phyloP scores from a whole-genome alignment of 495 filamentous ascomycete species.

The Tuber brumale region DNA sequence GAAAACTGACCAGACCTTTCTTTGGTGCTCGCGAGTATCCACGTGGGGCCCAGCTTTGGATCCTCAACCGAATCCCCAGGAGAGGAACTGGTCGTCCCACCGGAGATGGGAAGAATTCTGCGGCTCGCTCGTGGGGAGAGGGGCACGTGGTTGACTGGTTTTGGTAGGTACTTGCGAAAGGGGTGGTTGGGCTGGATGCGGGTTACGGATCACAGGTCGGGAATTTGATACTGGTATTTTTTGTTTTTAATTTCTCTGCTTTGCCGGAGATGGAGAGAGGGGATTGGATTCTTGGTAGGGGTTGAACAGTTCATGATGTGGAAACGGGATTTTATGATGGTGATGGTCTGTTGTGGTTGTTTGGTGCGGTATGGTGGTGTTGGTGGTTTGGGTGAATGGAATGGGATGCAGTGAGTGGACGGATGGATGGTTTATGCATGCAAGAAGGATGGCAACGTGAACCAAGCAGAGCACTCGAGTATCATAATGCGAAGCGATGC shows the following conservation, averaged over 20 bases:
- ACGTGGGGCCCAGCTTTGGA: neutral
- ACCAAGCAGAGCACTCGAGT: constrained; percentile 1
- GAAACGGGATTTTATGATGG: neutral
- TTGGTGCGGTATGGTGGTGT: neutral
- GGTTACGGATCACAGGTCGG: neutral
- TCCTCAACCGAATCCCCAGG: neutral
- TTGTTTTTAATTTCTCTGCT: neutral
- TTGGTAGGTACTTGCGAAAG: neutral
- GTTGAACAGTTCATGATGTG: constrained; percentile 4
- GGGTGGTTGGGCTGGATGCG: neutral
- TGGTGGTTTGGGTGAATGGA: neutral
- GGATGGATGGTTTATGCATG: neutral
- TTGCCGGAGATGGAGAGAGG: neutral
- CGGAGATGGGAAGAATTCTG: neutral
- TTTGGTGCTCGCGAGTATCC: neutral
- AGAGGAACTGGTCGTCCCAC: no score
- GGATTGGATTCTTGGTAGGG: neutral
- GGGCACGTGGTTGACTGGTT: neutral
- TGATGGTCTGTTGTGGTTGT: neutral
- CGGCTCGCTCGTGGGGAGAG: neutral
- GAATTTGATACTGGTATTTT: neutral
- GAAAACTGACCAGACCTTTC: neutral
- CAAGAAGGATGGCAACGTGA: neutral
- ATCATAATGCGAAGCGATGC: neutral
- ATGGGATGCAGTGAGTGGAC: neutral